These are phyloP conservation scores for Pulicaria dysenterica DNA, from an alignment of 129 eudicot genomes.

Conservation along the genomic window DNA sequence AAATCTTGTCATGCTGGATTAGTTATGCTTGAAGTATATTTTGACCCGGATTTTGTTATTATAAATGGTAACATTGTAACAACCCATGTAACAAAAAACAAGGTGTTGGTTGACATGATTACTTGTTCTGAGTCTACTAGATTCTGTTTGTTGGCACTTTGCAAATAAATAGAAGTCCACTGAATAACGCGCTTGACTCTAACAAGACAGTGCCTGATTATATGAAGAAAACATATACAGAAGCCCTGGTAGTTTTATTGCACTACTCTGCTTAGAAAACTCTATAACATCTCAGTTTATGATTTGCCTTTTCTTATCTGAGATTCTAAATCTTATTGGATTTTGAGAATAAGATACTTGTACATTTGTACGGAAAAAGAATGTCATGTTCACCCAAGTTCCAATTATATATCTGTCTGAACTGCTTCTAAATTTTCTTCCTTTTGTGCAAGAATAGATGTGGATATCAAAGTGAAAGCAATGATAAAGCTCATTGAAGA, in stretches of 20 bases:
- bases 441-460: constrained; percentile 46
- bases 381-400: neutral
- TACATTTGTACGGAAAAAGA: neutral
- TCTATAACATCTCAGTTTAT: constrained; percentile 1
- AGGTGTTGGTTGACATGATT: neutral
- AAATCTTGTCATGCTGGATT: neutral
- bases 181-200: neutral
- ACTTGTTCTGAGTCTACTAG: neutral
- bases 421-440: neutral
- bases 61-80: neutral
- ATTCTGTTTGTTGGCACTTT: neutral
- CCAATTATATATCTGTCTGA: no score
- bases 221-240: neutral
- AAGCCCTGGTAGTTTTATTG: constrained; percentile 7
- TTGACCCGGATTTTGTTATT: no score
- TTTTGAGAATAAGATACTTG: neutral
- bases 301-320: neutral
- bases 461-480: constrained; percentile 76
- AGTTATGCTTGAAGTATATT: no score
- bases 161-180: neutral
- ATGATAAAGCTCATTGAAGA: constrained; percentile 96
- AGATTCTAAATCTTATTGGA: constrained; percentile 9
- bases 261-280: neutral
- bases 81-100: neutral
- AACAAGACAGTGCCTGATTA: neutral